Conservation (phyloP, 371 early-diverging fungal species). For the Amoeboaphelidium occidentale region DNA sequence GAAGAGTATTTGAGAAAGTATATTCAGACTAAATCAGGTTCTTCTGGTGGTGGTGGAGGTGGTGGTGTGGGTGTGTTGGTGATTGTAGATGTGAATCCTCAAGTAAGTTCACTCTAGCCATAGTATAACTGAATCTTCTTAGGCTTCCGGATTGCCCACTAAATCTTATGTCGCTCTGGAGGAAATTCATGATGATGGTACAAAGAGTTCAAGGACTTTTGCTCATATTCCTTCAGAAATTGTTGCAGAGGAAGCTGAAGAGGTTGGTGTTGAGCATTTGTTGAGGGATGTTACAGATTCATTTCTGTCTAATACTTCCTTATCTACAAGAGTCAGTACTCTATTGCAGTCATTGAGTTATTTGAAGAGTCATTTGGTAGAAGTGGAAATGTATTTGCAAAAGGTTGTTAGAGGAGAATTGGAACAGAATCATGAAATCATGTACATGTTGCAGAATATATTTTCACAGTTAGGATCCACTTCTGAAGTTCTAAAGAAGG, state of each 20-base stretch:
- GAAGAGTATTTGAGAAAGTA: constrained; percentile 90
- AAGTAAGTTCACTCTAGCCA: too few relatives aligned
- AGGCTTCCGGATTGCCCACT: constrained; percentile 63
- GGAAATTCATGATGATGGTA: constrained; percentile 81
- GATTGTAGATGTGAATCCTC: constrained; percentile 78
- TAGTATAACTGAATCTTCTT: neutral
- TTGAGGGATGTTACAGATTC: constrained; percentile 94
- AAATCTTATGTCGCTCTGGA: constrained; percentile 86
- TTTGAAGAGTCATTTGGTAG: constrained; percentile 49
- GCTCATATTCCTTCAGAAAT: constrained; percentile 83
- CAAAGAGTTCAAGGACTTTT: constrained; percentile 79
- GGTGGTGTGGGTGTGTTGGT: too few relatives aligned
- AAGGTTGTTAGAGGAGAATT: constrained; percentile 53
- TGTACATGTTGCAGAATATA: constrained; percentile 87
- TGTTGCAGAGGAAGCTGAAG: constrained; percentile 98
- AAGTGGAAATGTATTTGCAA: constrained; percentile 56
- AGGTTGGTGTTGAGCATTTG: constrained; percentile 98
- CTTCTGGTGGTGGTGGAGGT: constrained; percentile 7
- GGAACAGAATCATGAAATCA: constrained; percentile 81
- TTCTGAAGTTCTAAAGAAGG: constrained; percentile 34
- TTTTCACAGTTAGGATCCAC: constrained; percentile 73
- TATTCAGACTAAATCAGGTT: constrained; percentile 78
- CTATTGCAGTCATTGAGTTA: constrained; percentile 75
- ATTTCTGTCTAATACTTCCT: too few relatives aligned
- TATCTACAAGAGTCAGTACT: constrained; percentile 53